Percentiles rank a stretch among this genome's conserved stretches.
Conservation (phyloP, 148 eudicot species). For the Camellia lanceoleosa region DNA sequence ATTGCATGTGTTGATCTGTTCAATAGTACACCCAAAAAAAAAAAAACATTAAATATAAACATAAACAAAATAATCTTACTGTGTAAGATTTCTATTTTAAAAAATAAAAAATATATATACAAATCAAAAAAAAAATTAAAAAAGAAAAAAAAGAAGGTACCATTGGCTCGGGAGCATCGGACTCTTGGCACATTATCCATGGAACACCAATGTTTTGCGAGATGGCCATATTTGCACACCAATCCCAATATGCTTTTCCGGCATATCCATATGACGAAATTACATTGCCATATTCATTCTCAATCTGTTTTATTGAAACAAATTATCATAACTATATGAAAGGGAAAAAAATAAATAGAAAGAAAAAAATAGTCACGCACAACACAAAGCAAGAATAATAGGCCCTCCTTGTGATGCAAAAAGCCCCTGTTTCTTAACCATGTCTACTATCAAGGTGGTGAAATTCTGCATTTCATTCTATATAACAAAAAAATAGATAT, state of each 20-base stretch:
- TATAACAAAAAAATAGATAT: background rate
- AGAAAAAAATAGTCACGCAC: background rate
- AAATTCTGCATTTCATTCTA: constrained; percentile 64
- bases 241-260: constrained; percentile 43
- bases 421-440: constrained; percentile 49
- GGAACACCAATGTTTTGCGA: constrained; percentile 49
- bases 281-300: constrained; percentile 66
- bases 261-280: constrained; percentile 38
- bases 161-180: constrained; percentile 53
- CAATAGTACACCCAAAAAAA: background rate
- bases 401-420: constrained; percentile 73
- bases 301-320: constrained; percentile 34
- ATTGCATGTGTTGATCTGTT: constrained; percentile 29
- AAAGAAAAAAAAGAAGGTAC: constrained; percentile 14
- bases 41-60: background rate
- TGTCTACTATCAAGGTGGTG: constrained; percentile 51
- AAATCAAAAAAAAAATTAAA: too few species aligned
- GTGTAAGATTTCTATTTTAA: background rate
- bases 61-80: background rate
- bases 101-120: background rate
- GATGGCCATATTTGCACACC: constrained; percentile 59
- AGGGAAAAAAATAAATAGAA: background rate
- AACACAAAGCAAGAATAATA: constrained; percentile 49
- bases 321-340: background rate
- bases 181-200: constrained; percentile 72